Percentiles rank a stretch among this genome's conserved stretches.
phyloP scores from a whole-genome alignment of 768 basidiomycete genomes.

The Suillus ampliporus region DNA sequence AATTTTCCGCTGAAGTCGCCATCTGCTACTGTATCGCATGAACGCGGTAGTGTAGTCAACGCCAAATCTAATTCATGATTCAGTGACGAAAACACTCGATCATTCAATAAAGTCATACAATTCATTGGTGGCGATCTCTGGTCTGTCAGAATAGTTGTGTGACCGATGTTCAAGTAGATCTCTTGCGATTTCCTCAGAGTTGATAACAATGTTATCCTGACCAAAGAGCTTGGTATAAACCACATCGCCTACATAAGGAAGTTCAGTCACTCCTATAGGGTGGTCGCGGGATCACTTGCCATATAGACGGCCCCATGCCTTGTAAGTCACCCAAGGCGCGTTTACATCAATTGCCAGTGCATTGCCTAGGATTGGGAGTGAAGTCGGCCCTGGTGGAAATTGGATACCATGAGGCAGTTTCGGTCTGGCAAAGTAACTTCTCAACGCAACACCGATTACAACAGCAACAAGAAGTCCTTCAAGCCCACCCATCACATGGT shows the following conservation, averaged over 20 bases:
- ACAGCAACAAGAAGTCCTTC: not conserved
- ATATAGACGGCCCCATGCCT: constrained; percentile 47
- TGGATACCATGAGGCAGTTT: constrained; percentile 2
- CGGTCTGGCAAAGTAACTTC: not conserved
- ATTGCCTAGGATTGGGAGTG: constrained; percentile 54
- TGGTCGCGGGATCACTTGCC: constrained; percentile 29
- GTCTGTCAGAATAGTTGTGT: constrained; percentile 19
- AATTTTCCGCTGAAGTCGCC: constrained; percentile 23
- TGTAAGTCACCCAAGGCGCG: constrained; percentile 46
- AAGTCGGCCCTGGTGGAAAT: constrained; percentile 53
- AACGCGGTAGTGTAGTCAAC: constrained; percentile 13
- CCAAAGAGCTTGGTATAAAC: constrained; percentile 14
- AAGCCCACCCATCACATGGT: not conserved
- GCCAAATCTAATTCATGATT: constrained; percentile 13
- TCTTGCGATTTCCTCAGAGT: constrained; percentile 19
- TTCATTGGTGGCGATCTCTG: constrained; percentile 9
- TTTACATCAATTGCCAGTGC: constrained; percentile 48
- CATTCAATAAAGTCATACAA: constrained; percentile 3
- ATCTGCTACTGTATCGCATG: constrained; percentile 21
- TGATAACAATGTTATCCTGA: constrained; percentile 19
- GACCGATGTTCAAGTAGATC: constrained; percentile 19
- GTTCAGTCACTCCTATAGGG: not conserved
- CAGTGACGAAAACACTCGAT: not conserved
- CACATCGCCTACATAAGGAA: constrained; percentile 8
- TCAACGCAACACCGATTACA: not conserved